Conservation (phyloP, 345 rosid species). For the Eucalyptus sp. region DNA sequence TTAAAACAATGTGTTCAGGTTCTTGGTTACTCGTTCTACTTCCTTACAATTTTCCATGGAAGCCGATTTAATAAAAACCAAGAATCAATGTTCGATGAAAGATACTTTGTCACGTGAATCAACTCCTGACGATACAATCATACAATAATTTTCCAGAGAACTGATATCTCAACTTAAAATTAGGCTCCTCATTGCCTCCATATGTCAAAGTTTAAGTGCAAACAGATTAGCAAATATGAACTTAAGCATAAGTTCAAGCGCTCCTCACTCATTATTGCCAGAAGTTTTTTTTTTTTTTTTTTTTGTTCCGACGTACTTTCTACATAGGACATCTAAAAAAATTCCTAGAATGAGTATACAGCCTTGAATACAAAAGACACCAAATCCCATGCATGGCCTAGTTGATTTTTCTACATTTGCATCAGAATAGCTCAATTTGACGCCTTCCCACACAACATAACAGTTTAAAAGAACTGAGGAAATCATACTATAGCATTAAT, state of each 20-base stretch:
- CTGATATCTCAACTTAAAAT: neutral
- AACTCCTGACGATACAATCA: neutral
- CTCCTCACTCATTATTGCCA: neutral
- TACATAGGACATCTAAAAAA: neutral
- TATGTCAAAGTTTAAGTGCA: neutral
- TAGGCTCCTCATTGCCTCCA: neutral
- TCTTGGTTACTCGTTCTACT: neutral
- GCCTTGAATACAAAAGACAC: neutral
- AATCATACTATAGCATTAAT: neutral
- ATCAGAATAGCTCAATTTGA: neutral
- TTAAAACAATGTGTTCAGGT: neutral
- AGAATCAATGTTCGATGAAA: neutral
- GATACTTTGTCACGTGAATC: neutral
- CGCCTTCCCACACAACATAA: neutral
- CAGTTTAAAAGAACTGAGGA: neutral
- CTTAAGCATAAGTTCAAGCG: neutral
- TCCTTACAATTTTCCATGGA: neutral
- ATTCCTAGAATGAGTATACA: neutral
- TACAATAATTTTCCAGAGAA: neutral
- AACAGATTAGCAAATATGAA: neutral
- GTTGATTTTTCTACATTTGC: neutral
- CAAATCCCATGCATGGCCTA: neutral
- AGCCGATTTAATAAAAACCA: neutral
- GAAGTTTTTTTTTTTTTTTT: neutral
- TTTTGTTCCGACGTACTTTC: neutral